A percentile compares a stretch with the other conserved stretches of the same genome.
Evolutionary conservation across 2,329 filamentous ascomycete genomes (phyloP).

Genomic region (Aspergillus fischeri): DNA sequence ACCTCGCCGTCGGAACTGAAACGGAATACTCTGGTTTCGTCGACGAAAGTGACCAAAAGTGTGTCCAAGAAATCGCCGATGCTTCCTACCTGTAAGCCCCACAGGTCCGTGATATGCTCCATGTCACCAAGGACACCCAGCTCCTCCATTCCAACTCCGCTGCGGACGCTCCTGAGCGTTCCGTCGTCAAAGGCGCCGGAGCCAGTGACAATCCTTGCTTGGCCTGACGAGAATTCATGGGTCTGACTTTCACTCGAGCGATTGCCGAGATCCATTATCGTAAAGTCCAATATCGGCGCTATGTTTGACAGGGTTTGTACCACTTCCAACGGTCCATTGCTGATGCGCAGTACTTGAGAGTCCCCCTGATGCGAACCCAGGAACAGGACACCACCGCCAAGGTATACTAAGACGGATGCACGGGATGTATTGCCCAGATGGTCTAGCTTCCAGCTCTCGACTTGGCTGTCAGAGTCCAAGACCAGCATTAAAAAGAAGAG

Average conservation of each 20-base stretch:
- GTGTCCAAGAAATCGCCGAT: constrained; percentile 54
- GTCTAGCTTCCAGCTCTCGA: constrained; percentile 68
- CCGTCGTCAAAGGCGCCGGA: constrained; percentile 89
- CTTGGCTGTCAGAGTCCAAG: constrained; percentile 59
- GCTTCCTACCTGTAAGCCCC: constrained; percentile 58
- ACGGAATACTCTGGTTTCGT: constrained; percentile 76
- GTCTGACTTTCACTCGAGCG: constrained; percentile 71
- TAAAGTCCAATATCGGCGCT: constrained; percentile 87
- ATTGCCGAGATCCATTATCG: constrained; percentile 93
- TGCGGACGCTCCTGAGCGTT: constrained; percentile 82
- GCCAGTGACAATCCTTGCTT: constrained; percentile 87
- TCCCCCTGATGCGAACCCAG: constrained; percentile 91
- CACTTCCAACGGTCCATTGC: constrained; percentile 59
- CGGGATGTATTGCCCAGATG: constrained; percentile 66
- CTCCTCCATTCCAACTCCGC: constrained; percentile 88
- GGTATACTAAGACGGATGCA: constrained; percentile 73
- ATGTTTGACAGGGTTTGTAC: constrained; percentile 79
- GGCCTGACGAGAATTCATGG: constrained; percentile 90
- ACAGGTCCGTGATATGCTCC: constrained; percentile 67
- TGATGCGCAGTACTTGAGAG: constrained; percentile 71
- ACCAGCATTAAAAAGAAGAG: constrained; percentile 80
- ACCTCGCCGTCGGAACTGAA: constrained; percentile 73
- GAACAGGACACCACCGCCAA: constrained; percentile 66
- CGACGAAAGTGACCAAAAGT: constrained; percentile 73
- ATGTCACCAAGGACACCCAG: constrained; percentile 78